Evolutionary conservation across 2,329 filamentous ascomycete genomes (phyloP).

Genomic region (Teratosphaeria zuluensis): DNA sequence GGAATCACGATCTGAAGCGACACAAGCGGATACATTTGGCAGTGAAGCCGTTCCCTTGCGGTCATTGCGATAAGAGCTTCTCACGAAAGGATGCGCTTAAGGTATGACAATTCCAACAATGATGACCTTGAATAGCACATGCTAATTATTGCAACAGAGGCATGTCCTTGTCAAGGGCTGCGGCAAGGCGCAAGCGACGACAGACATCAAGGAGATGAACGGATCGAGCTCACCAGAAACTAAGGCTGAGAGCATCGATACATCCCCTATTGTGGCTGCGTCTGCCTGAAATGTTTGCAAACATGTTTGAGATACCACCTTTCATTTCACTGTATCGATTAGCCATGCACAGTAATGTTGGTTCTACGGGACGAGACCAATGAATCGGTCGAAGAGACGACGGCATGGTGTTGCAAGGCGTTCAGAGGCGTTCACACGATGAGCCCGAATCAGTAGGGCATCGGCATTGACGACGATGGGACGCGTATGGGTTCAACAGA

Average conservation of each 20-base stretch:
- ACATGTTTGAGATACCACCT: not conserved
- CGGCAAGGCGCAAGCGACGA: constrained; percentile 39
- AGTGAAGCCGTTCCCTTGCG: constrained; percentile 91
- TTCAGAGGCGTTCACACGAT: not conserved
- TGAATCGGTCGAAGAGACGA: not conserved
- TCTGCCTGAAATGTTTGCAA: constrained; percentile 8
- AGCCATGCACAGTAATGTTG: not conserved
- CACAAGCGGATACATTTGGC: constrained; percentile 92
- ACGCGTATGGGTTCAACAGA: not conserved
- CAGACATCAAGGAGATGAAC: constrained; percentile 28
- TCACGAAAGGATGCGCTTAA: constrained; percentile 94
- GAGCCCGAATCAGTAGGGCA: not conserved
- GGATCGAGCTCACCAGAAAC: constrained; percentile 24
- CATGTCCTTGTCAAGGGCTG: constrained; percentile 61
- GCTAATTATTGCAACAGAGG: constrained; percentile 38
- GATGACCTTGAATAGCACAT: constrained; percentile 27
- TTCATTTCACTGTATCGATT: not conserved
- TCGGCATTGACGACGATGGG: not conserved
- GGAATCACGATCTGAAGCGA: constrained; percentile 91
- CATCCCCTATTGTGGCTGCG: constrained; percentile 22
- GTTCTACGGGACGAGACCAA: not conserved
- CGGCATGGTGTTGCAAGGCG: not conserved
- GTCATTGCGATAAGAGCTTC: constrained; percentile 89
- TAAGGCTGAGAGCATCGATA: constrained; percentile 23
- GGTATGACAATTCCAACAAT: constrained; percentile 46